Base-by-base conservation (phyloP, 345 rosid species). In the Stellera chamaejasme region DNA sequence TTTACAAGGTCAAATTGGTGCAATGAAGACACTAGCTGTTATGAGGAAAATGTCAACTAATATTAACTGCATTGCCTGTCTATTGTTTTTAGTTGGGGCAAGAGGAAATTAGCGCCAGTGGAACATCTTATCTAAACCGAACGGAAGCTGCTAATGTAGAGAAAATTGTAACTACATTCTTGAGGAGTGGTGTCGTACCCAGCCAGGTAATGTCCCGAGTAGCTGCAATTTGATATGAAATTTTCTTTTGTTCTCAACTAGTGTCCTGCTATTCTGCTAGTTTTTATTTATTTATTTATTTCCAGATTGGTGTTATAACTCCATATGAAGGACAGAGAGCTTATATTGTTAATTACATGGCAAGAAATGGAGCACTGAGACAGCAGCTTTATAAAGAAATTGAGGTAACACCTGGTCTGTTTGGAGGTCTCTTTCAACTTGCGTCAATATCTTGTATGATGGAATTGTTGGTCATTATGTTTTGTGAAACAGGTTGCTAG, bases 71-170 rank as follows among this genome's bases (percentile, higher is more conserved):
- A 56, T 46, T 42, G 42, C 42, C 27, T 23, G 50, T 27, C 59
- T 55, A 47, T 56, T 66, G 68, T 62, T 64, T 19, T 60, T 69
- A 94, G 97, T 80, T 94, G 96, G 99, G 99, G 58, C 97, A 90
- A 94, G 99, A 94, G 63, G 99, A 94, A 80, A 94, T 94, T 67
- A 94, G 99, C 71, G 96, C 99, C 44, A 90, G 97, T 58, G 97
- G 99, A 60, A 90, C 99, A 60, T 94, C 99, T 25, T 94, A 94
- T 66, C 75, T 94, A 19, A 94, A 94, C 75, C 88, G 99, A 64
- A 94, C 99, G 0, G 99, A 94, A 79, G 99, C 96, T 66, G 96
- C 99, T 49, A 94, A 94, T 73, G 99, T 94, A 71, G 99, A 94
- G 74, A 94, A 94, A 80, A 85, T 94, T 64, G 99, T 94, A 54